Evolutionary conservation across 1,284 basidiomycete genomes (phyloP).

Genomic region (Coniferiporia weirii): DNA sequence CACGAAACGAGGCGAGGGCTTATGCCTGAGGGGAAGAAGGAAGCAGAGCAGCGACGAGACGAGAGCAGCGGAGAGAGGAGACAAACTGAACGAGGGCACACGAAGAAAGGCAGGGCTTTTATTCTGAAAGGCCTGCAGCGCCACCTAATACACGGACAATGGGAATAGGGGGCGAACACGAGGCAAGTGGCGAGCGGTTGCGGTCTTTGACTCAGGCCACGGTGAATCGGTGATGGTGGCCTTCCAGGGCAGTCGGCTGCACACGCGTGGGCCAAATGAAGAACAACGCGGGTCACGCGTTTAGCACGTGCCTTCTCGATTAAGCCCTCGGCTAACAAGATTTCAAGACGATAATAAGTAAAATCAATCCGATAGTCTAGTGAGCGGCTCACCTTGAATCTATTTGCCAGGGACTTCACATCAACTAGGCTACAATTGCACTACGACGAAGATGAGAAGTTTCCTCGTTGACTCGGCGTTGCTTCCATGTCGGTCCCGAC

Average conservation of each 20-base stretch:
- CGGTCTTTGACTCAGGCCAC: neutral
- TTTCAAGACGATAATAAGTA: too few species aligned
- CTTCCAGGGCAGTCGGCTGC: neutral
- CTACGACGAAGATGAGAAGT: too few species aligned
- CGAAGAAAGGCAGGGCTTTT: neutral
- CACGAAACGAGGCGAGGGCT: neutral
- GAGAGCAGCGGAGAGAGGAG: neutral
- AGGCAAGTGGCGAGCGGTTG: neutral
- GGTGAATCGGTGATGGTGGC: too few species aligned
- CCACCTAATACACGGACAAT: neutral
- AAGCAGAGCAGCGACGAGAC: neutral
- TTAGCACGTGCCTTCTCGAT: neutral
- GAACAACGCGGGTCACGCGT: neutral
- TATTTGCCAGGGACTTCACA: too few species aligned
- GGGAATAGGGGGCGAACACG: neutral
- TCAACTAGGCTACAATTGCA: too few species aligned
- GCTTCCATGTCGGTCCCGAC: too few species aligned
- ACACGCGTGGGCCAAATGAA: neutral
- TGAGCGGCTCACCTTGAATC: too few species aligned
- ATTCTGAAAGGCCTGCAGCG: neutral
- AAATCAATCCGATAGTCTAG: too few species aligned
- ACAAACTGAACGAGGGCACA: neutral
- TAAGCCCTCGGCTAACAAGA: too few species aligned
- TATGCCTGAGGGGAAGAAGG: neutral
- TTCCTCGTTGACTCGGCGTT: too few species aligned